Evolutionary conservation across 2,329 filamentous ascomycete species (phyloP).

Genomic region (Paraphoma chrysanthemicola): DNA sequence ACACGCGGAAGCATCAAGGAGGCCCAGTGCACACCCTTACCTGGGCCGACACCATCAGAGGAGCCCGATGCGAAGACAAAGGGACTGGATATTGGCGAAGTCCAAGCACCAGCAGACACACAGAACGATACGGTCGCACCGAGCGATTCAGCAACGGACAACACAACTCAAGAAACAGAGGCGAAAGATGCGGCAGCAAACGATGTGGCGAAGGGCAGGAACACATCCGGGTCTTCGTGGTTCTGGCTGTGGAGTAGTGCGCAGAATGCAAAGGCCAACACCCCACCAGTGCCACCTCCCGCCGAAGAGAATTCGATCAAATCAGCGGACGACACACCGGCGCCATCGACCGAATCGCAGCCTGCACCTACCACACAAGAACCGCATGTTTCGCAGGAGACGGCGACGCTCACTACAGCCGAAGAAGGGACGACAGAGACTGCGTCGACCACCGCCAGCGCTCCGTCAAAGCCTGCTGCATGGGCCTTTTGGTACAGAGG

Average conservation of each 20-base stretch:
- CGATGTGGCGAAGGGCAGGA: conserved; percentile 19
- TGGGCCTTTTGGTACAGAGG: conserved; percentile 85
- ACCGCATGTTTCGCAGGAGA: conserved; percentile 2
- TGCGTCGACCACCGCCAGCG: conserved; percentile 26
- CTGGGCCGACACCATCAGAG: conserved; percentile 46
- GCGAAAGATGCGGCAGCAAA: conserved; percentile 20
- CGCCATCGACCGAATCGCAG: conserved; percentile 4
- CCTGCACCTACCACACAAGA: conserved; percentile 3
- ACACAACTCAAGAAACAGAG: conserved; percentile 12
- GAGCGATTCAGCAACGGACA: conserved; percentile 13
- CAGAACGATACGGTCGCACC: conserved; percentile 27
- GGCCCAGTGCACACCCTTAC: conserved; percentile 51
- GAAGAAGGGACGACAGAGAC: conserved; percentile 9
- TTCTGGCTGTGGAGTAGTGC: conserved; percentile 58
- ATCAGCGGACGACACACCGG: conserved; percentile 5
- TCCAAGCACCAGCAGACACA: background rate
- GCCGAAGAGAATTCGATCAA: conserved; percentile 11
- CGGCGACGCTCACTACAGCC: conserved; percentile 7
- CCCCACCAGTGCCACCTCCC: conserved; percentile 23
- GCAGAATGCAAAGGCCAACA: conserved; percentile 50
- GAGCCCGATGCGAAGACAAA: conserved; percentile 37
- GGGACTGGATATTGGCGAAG: conserved; percentile 23
- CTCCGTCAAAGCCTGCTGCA: conserved; percentile 63
- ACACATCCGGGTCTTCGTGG: conserved; percentile 50
- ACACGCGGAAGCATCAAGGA: conserved; percentile 38